Conservation (phyloP, 192 early-diverging fungal species). For the Hyaloraphidium curvatum region DNA sequence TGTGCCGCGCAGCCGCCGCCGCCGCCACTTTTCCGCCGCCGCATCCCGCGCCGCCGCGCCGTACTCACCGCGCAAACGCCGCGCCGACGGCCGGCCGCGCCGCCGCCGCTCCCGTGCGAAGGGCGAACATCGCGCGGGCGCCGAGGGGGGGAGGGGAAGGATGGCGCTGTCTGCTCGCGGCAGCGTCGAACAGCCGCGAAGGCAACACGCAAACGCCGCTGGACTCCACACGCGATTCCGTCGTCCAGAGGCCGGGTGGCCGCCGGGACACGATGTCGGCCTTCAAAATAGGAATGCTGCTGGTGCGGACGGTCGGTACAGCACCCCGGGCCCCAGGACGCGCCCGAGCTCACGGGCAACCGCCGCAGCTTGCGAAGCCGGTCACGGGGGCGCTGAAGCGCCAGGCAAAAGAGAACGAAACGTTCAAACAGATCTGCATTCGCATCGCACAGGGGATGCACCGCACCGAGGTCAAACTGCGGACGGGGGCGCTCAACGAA, state of each 20-base stretch:
- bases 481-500: neutral
- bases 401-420: neutral
- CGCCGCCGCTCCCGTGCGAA: no score
- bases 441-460: neutral
- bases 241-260: neutral
- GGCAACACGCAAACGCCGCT: no score
- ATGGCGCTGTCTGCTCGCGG: no score
- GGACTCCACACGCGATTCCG: neutral
- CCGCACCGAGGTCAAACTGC: neutral
- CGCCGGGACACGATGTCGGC: neutral
- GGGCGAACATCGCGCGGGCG: no score
- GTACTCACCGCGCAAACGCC: no score
- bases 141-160: no score
- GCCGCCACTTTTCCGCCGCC: no score
- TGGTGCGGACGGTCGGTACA: neutral
- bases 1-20: no score
- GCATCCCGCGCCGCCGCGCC: no score
- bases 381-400: neutral
- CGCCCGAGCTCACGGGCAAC: neutral
- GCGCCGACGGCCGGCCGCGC: no score
- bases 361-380: neutral
- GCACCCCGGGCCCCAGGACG: neutral
- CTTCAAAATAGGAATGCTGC: neutral
- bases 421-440: neutral
- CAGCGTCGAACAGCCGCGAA: no score